Evolutionary conservation across 768 basidiomycete genomes (phyloP).

Genomic region (Russula brevipes): DNA sequence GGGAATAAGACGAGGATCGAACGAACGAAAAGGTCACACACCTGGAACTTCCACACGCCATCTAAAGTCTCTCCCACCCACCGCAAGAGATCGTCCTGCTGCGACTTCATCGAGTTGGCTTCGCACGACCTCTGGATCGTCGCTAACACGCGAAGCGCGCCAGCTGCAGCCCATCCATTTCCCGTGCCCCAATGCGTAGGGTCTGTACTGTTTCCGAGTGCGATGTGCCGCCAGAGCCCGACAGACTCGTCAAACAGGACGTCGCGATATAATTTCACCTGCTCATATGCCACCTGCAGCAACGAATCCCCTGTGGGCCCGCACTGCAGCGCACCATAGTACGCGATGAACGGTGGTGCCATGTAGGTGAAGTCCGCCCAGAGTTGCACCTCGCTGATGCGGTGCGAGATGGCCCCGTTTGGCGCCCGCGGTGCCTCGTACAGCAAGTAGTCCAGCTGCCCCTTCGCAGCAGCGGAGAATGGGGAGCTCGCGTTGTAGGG

Average conservation of each 20-base stretch:
- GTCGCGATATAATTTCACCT: slow-evolving; percentile 51
- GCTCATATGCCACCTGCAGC: slow-evolving; percentile 49
- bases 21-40: slow-evolving; percentile 21
- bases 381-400: slow-evolving; percentile 48
- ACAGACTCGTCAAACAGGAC: slow-evolving; percentile 40
- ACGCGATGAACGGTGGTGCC: slow-evolving; percentile 64
- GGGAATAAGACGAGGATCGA: not conserved
- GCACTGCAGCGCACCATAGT: slow-evolving; percentile 47
- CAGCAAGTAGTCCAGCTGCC: slow-evolving; percentile 49
- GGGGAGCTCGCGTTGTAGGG: slow-evolving; percentile 30
- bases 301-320: slow-evolving; percentile 34
- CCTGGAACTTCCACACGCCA: slow-evolving; percentile 43
- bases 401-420: slow-evolving; percentile 57
- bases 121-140: slow-evolving; percentile 45
- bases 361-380: slow-evolving; percentile 60
- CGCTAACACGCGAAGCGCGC: slow-evolving; percentile 55
- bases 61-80: slow-evolving; percentile 52
- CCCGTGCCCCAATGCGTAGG: slow-evolving; percentile 55
- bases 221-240: slow-evolving; percentile 55
- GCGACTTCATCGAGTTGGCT: slow-evolving; percentile 33
- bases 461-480: slow-evolving; percentile 39
- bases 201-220: slow-evolving; percentile 43
- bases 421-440: slow-evolving; percentile 40
- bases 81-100: slow-evolving; percentile 41
- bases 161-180: slow-evolving; percentile 69